Base-by-base conservation (phyloP, 495 filamentous ascomycete genomes). In the Umbilicaria muhlenbergii region DNA sequence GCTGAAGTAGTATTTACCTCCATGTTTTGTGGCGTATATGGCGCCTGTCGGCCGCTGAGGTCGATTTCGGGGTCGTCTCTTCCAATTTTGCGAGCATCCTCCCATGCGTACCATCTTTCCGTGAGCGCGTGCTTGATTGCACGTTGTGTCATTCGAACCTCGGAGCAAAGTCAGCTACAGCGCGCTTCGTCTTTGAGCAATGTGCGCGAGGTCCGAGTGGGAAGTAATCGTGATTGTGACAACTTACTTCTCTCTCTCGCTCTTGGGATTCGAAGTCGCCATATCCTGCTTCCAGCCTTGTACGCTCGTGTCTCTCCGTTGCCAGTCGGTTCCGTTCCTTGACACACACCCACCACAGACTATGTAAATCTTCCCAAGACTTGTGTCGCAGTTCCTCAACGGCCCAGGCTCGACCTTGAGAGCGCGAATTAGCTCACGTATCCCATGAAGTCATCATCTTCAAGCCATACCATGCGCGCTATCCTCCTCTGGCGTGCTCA, bases 281-380 rank as follows among this genome's bases (percentile, higher is more conserved):
- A 52, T 80, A 84, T 14, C 72, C 73, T 28, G 81, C 66, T 51
- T 77, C 64, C 44, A 83, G 46, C 55, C 80, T 69, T 12, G 65
- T 47, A 50, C 77, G 68, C 65, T 91, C 85, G 45, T 70, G 56
- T 13, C 66, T 62, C 43, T 80, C 76, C 12, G 92, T 96, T n/a
- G 75, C 73, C 53, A 96, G 74, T 39, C 83, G 74, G 60, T 99
- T 99, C 51, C 82, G 73, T 63, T 99, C 92, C 67, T 86, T 92
- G 47, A 77, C 68, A 58, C 92, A 99, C 28, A 86, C 77, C 83
- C 86, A 96, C 91, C 91, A 99, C 46, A 99, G 70, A 41, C 62
- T 63, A 56, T 95, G 88, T 38, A 99, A 65, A 60, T 95, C 89
- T 36, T 95, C 86, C 86, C 86, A 99, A 44, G 77, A 81, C 64